A percentile compares a stretch with the other conserved stretches of the same genome.
Conservation (phyloP, 2,329 filamentous ascomycete species). For the Allantophomopsis cytisporea region DNA sequence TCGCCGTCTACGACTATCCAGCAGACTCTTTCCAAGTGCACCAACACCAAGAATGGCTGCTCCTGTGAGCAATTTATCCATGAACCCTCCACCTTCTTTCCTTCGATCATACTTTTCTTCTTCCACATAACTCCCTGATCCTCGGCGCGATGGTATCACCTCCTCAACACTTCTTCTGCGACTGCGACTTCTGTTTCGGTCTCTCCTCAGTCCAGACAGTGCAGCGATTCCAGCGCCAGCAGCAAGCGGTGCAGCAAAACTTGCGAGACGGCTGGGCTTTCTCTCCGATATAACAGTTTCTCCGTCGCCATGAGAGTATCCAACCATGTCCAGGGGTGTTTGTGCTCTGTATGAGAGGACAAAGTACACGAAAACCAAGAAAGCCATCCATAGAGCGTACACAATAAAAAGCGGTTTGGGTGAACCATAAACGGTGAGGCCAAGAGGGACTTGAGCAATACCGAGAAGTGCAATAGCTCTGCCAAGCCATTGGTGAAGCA, state of each 20-base stretch:
- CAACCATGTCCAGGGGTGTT: slow-evolving; percentile 37
- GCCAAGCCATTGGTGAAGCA: slow-evolving; percentile 78
- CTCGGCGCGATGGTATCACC: slow-evolving; percentile 25
- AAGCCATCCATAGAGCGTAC: slow-evolving; percentile 64
- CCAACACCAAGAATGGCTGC: slow-evolving; percentile 50
- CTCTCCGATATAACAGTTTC: slow-evolving; percentile 24
- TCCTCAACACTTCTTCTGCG: background rate
- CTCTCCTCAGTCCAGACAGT: slow-evolving; percentile 26
- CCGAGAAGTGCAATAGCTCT: slow-evolving; percentile 67
- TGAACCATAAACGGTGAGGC: slow-evolving; percentile 84
- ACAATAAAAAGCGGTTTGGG: slow-evolving; percentile 76
- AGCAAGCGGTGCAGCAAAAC: slow-evolving; percentile 37
- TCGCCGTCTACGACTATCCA: slow-evolving; percentile 32
- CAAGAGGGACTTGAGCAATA: slow-evolving; percentile 76
- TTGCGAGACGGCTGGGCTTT: slow-evolving; percentile 27
- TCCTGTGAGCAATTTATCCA: slow-evolving; percentile 43
- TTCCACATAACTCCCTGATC: slow-evolving; percentile 40
- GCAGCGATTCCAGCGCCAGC: slow-evolving; percentile 43
- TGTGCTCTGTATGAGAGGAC: slow-evolving; percentile 59
- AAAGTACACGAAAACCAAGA: slow-evolving; percentile 66
- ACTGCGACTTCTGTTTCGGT: slow-evolving; percentile 20
- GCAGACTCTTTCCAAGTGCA: slow-evolving; percentile 43
- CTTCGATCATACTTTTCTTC: slow-evolving; percentile 45
- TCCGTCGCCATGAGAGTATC: slow-evolving; percentile 15
- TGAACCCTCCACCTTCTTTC: slow-evolving; percentile 36